Evolutionary conservation across 2,329 filamentous ascomycete genomes (phyloP).

Genomic region (Paraphoma sp.): DNA sequence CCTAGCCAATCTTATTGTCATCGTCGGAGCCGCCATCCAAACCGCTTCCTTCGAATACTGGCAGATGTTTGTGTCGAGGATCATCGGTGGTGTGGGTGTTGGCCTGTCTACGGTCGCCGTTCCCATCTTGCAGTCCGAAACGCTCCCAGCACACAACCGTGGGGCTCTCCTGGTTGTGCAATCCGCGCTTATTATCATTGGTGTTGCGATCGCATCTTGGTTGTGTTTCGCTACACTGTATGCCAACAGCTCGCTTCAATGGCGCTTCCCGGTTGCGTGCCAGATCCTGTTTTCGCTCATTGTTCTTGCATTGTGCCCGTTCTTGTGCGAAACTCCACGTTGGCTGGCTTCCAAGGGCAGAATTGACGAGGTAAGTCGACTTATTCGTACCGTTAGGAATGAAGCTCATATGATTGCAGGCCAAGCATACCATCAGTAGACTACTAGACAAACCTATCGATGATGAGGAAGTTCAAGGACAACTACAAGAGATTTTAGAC

Average conservation of each 20-base stretch:
- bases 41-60: slow-evolving; percentile 37
- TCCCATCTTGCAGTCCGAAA: slow-evolving; percentile 53
- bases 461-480: slow-evolving; percentile 40
- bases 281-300: slow-evolving; percentile 64
- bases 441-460: slow-evolving; percentile 41
- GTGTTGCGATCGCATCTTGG: slow-evolving; percentile 22
- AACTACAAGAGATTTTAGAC: slow-evolving; percentile 47
- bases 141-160: slow-evolving; percentile 25
- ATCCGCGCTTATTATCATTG: slow-evolving; percentile 22
- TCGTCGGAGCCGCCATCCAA: slow-evolving; percentile 41
- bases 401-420: slow-evolving; percentile 1
- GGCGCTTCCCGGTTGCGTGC: slow-evolving; percentile 59
- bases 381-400: neutral
- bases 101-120: slow-evolving; percentile 57
- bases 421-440: slow-evolving; percentile 30
- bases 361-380: slow-evolving; percentile 29
- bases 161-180: slow-evolving; percentile 19
- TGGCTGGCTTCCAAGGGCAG: slow-evolving; percentile 40
- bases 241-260: slow-evolving; percentile 20
- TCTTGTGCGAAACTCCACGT: slow-evolving; percentile 49
- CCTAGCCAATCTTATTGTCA: slow-evolving; percentile 55
- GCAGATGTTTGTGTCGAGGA: slow-evolving; percentile 42
- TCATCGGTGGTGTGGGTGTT: slow-evolving; percentile 52
- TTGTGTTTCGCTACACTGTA: slow-evolving; percentile 19
- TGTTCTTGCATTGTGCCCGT: slow-evolving; percentile 57